Conservation (phyloP, 225 moss, liverwort and hornwort species). For the Ulota crispa region DNA sequence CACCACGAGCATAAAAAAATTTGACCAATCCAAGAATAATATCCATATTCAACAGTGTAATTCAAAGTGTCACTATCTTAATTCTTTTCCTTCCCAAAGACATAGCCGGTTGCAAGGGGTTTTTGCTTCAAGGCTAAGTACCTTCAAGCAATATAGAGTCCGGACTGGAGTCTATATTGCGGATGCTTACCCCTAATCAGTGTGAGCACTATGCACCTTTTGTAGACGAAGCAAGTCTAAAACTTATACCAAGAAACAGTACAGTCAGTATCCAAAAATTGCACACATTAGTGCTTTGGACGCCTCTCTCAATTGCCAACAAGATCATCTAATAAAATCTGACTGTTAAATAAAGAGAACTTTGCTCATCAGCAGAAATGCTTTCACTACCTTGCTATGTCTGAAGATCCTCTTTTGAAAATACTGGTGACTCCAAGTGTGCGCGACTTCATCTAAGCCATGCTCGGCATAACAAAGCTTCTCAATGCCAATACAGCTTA, state of each 20-base stretch:
- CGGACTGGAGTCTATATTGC: neutral
- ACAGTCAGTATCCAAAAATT: neutral
- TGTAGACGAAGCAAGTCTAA: neutral
- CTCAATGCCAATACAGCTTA: conserved; percentile 20
- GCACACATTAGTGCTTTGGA: neutral
- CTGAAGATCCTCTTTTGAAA: conserved; percentile 28
- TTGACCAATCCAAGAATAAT: neutral
- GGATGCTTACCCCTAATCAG: neutral
- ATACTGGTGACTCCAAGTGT: conserved; percentile 13
- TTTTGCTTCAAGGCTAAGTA: no score
- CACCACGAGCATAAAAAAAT: neutral
- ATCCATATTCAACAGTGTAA: neutral
- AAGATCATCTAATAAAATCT: neutral
- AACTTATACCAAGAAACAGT: neutral
- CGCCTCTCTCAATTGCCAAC: neutral
- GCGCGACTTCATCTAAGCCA: conserved; percentile 12
- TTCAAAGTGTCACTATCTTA: neutral
- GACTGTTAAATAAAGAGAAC: neutral
- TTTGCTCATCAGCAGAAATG: neutral
- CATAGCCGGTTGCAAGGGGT: neutral
- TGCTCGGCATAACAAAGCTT: conserved; percentile 15
- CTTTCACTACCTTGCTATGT: conserved; percentile 15
- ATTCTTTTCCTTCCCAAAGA: neutral
- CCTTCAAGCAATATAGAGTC: neutral
- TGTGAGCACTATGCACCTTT: neutral